Base-by-base conservation (phyloP, 129 eudicot species). In the Arctium lappa region DNA sequence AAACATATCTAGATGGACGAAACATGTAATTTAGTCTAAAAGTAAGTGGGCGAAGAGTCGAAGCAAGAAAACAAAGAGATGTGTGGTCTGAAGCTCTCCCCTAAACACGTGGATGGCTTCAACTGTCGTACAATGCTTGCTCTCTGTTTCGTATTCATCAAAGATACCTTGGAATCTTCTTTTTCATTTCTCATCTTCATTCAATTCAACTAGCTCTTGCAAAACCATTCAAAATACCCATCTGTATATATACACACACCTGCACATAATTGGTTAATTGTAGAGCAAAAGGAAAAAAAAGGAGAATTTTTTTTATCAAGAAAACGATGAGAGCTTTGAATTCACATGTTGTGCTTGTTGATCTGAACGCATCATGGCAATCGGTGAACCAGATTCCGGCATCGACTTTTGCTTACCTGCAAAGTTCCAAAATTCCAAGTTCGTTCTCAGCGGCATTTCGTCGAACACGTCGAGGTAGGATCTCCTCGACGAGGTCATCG, bases 361-460 rank as follows among this genome's bases (percentile, higher is more conserved):
- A 95, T 89, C 87, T 91, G 2, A 94, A 90, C 82, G 77, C 88
- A 9, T 93, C 98, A 65, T 88, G 93, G 94, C 87, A 85, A 69
- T 87, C 97, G 29, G 87, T 84, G 8, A 89, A 75, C 73, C 97
- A 88, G 50, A 83, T 87, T 15, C 94, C 90, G 27, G 44, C 79
- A 1, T 80, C 94, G 34, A 80, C 94, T 34, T 87, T 91, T 34
- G 65, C 88, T 6, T 90, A 83, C 76, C 72, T 94, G 0, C 86
- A 83, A 39, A 82, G 40, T n/a, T 73, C 86, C 12, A 72, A 39
- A 1, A n/a, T 82, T 12, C 18, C 87, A 0, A 68, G 60, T 33
- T 87, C 94, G 1, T 78, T 92, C 88, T 89, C 95, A 1, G 88
- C 86, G 85, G 92, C 97, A 84, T 87, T 93, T 89, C 94, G 91